phyloP scores from a whole-genome alignment of 768 basidiomycete species.

The Xanthoconium purpureum region DNA sequence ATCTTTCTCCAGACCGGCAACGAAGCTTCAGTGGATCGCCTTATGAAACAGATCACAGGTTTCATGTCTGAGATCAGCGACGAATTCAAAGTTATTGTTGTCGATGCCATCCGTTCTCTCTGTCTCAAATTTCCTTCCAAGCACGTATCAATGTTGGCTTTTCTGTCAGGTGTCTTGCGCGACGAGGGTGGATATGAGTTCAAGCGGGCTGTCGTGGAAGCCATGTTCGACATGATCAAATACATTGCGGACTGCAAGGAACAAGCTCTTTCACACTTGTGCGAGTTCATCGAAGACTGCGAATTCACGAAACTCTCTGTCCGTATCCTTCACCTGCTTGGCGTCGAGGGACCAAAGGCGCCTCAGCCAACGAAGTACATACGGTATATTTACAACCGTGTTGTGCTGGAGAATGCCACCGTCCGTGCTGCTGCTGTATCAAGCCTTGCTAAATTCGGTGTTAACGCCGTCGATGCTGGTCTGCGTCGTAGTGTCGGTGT shows the following conservation, averaged over 20 bases:
- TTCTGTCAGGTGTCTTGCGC: slow-evolving; percentile 93
- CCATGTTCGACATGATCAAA: slow-evolving; percentile 99
- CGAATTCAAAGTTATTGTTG: slow-evolving; percentile 99
- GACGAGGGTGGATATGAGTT: slow-evolving; percentile 99
- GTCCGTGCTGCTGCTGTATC: slow-evolving; percentile 96
- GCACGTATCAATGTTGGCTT: slow-evolving; percentile 94
- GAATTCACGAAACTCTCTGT: slow-evolving; percentile 99
- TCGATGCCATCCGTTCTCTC: slow-evolving; percentile 95
- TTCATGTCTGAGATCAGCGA: slow-evolving; percentile 99
- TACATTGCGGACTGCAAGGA: slow-evolving; percentile 95
- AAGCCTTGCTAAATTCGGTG: slow-evolving; percentile 94
- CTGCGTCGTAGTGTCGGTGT: slow-evolving; percentile 86
- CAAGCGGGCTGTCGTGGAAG: slow-evolving; percentile 98
- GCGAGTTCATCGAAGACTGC: slow-evolving; percentile 99
- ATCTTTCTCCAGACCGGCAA: slow-evolving; percentile 79
- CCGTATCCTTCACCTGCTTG: slow-evolving; percentile 91
- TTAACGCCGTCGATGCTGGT: slow-evolving; percentile 74
- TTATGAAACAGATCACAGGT: slow-evolving; percentile 98
- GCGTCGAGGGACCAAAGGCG: slow-evolving; percentile 93
- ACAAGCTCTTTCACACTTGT: slow-evolving; percentile 94
- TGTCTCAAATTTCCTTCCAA: slow-evolving; percentile 99
- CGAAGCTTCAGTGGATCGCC: slow-evolving; percentile 95
- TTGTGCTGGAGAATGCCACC: slow-evolving; percentile 96
- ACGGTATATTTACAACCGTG: slow-evolving; percentile 99
- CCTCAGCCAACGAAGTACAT: slow-evolving; percentile 98